phyloP scores from a whole-genome alignment of 2,329 filamentous ascomycete species.

The Camillea tinctor region DNA sequence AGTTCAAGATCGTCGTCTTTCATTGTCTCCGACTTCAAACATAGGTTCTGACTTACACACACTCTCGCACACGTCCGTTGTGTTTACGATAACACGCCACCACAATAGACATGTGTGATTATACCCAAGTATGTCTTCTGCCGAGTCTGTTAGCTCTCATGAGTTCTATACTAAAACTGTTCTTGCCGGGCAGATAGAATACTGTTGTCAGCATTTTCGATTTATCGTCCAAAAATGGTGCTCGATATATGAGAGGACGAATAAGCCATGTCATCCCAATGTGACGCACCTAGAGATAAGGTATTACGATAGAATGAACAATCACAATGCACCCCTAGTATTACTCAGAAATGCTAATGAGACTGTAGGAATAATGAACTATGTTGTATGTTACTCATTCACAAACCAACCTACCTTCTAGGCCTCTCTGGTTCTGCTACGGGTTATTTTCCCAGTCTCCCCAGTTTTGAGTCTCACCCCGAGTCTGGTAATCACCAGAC shows the following conservation, averaged over 20 bases:
- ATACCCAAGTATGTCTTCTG: constrained; percentile 29
- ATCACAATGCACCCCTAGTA: neutral
- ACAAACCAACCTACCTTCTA: neutral
- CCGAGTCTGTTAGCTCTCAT: neutral
- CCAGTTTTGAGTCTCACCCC: neutral
- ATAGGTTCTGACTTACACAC: neutral
- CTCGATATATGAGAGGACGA: constrained; percentile 33
- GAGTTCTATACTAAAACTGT: constrained; percentile 2
- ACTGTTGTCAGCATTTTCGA: constrained; percentile 33
- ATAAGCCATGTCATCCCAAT: constrained; percentile 32
- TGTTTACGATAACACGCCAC: neutral
- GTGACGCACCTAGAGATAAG: constrained; percentile 33
- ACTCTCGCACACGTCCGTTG: too few species aligned
- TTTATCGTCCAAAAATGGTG: constrained; percentile 35
- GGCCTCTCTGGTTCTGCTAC: too few species aligned
- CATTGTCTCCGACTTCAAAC: neutral
- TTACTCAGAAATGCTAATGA: constrained; percentile 5
- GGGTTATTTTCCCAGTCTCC: neutral
- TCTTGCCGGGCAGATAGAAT: constrained; percentile 31
- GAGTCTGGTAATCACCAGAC: neutral
- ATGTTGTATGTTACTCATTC: constrained; percentile 25
- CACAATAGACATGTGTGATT: constrained; percentile 30
- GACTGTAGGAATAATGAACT: constrained; percentile 29
- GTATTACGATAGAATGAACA: constrained; percentile 15
- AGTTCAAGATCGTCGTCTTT: neutral